Evolutionary conservation across 345 rosid species (phyloP).

Genomic region (Angophora floribunda): DNA sequence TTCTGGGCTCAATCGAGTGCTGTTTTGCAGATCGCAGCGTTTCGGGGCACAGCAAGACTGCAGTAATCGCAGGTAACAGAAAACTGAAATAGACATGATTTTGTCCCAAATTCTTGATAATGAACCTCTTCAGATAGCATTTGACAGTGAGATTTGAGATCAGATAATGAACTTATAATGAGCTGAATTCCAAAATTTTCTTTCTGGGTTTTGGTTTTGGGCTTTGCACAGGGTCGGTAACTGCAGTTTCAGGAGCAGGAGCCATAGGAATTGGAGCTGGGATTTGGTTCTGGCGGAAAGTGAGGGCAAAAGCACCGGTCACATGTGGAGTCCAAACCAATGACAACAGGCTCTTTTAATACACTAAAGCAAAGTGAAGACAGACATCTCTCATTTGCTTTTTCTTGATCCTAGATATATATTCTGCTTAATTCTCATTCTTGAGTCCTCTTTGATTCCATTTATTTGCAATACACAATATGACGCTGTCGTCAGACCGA

Average conservation of each 20-base stretch:
- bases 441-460: background rate
- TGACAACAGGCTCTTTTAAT: constrained; percentile 75
- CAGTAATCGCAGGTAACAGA: constrained; percentile 40
- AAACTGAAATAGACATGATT: background rate
- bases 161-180: background rate
- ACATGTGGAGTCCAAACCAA: constrained; percentile 89
- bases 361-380: background rate
- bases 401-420: background rate
- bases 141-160: background rate
- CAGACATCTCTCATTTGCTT: background rate
- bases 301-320: constrained; percentile 71
- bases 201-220: background rate
- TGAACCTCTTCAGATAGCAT: background rate
- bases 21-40: constrained; percentile 25
- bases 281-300: constrained; percentile 68
- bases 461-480: background rate
- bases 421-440: background rate
- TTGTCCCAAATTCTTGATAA: background rate
- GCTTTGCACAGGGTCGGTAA: constrained; percentile 44
- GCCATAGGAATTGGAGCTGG: constrained; percentile 68
- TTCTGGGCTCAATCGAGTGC: background rate
- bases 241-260: constrained; percentile 71
- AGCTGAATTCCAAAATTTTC: background rate
- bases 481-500: background rate
- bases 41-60: constrained; percentile 22